phyloP scores from a whole-genome alignment of 768 basidiomycete species.

The Boletus pseudopeckii region DNA sequence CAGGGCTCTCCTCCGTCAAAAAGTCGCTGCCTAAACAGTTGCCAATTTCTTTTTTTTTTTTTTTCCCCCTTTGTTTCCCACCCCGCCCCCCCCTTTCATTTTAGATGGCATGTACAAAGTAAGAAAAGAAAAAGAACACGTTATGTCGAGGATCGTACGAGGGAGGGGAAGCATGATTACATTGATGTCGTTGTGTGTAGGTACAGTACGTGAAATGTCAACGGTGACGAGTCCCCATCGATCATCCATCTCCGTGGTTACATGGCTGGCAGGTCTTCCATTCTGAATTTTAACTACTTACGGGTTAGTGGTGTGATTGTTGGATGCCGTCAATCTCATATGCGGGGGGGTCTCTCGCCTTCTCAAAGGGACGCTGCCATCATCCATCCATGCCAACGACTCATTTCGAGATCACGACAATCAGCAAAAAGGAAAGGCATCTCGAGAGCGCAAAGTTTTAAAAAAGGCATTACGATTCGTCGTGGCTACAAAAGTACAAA shows the following conservation, averaged over 20 bases:
- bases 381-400: background rate
- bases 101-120: no score
- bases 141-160: no score
- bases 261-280: background rate
- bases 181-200: no score
- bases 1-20: conserved; percentile 75
- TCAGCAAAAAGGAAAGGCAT: background rate
- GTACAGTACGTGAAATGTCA: no score
- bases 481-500: conserved; percentile 14
- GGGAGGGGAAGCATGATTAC: no score
- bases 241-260: background rate
- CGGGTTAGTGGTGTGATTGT: background rate
- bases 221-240: no score
- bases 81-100: no score
- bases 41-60: no score
- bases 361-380: background rate
- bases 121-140: no score
- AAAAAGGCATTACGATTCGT: background rate
- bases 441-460: background rate
- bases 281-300: background rate
- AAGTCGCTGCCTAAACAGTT: conserved; percentile 36
- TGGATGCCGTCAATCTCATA: background rate
- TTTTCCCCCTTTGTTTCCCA: no score
- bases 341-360: background rate
- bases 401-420: background rate